A percentile compares a stretch with the other conserved stretches of the same genome.
Evolutionary conservation across 1,139 yeast species (phyloP).

Genomic region (Magnusiomyces tetraspermus): DNA sequence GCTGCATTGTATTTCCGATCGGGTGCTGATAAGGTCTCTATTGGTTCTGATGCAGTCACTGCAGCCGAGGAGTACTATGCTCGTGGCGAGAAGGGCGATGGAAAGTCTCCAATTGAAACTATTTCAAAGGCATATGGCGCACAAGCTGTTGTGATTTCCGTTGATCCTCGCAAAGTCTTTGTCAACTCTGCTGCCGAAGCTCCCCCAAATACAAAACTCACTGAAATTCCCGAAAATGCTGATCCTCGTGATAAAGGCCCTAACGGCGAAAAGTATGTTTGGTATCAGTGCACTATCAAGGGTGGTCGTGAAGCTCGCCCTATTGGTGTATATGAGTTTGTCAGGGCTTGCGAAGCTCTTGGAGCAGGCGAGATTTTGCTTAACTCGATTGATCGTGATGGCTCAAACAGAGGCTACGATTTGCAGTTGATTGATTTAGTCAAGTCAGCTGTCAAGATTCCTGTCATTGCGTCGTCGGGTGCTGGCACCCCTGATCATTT

Average conservation of each 20-base stretch:
- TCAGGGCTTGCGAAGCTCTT: slow-evolving; percentile 75
- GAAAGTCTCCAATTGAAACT: slow-evolving; percentile 80
- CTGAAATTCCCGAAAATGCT: slow-evolving; percentile 30
- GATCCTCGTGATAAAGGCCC: slow-evolving; percentile 43
- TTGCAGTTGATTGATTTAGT: slow-evolving; percentile 71
- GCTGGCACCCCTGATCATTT: slow-evolving; percentile 92
- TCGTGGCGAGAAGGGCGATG: slow-evolving; percentile 48
- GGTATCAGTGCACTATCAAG: slow-evolving; percentile 91
- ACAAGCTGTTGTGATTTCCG: slow-evolving; percentile 95
- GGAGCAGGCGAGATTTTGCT: slow-evolving; percentile 96
- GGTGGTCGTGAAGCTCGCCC: slow-evolving; percentile 92
- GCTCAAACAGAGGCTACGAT: slow-evolving; percentile 87
- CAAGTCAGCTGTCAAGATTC: slow-evolving; percentile 66
- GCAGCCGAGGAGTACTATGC: slow-evolving; percentile 79
- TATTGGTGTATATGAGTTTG: slow-evolving; percentile 82
- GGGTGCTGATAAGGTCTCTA: slow-evolving; percentile 95
- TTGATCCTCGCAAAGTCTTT: slow-evolving; percentile 85
- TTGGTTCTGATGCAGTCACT: slow-evolving; percentile 91
- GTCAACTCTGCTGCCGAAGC: slow-evolving; percentile 48
- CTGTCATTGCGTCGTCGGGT: slow-evolving; percentile 95
- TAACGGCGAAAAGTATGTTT: slow-evolving; percentile 74
- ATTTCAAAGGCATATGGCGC: slow-evolving; percentile 86
- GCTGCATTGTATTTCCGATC: slow-evolving; percentile 87
- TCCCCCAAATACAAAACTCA: slow-evolving; percentile 46
- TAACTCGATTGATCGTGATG: slow-evolving; percentile 94